Percentiles rank a stretch among this genome's conserved stretches.
Evolutionary conservation across 2,329 filamentous ascomycete species (phyloP).

Genomic region (Apiospora malaysiana): DNA sequence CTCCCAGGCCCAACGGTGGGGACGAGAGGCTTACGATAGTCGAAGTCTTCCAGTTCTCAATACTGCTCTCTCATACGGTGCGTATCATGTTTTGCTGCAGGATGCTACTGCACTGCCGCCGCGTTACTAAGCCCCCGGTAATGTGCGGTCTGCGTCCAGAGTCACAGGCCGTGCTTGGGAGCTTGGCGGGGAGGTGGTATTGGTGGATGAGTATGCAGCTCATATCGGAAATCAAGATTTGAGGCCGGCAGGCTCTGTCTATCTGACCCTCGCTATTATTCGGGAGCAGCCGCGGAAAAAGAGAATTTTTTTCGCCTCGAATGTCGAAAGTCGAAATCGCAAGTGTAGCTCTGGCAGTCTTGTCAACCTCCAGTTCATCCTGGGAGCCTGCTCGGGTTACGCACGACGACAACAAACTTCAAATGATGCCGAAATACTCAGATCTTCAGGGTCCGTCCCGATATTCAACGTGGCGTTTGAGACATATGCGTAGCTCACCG

Average conservation of each 20-base stretch:
- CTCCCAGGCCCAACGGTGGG: not conserved
- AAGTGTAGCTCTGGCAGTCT: not conserved
- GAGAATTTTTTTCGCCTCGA: no score
- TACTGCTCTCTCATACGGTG: not conserved
- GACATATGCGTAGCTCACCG: not conserved
- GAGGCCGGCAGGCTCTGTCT: not conserved
- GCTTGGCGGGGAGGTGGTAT: not conserved
- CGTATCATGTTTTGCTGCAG: not conserved
- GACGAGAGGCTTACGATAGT: not conserved
- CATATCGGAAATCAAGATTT: not conserved
- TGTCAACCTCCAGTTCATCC: not conserved
- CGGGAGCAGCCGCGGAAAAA: not conserved
- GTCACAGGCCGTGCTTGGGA: not conserved
- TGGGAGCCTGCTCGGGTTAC: not conserved
- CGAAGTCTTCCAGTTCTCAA: not conserved
- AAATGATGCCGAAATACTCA: not conserved
- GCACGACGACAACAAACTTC: not conserved
- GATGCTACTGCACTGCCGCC: not conserved
- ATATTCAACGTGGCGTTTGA: not conserved
- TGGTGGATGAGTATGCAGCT: not conserved
- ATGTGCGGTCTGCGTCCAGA: not conserved
- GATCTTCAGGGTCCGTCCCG: conserved; percentile 4
- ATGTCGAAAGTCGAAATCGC: not conserved
- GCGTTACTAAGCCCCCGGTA: conserved; percentile 2
- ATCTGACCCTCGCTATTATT: not conserved